Percentiles rank a stretch among this genome's conserved stretches.
Evolutionary conservation across 140 eudicot species (phyloP).

Genomic region (Oenanthe javanica): DNA sequence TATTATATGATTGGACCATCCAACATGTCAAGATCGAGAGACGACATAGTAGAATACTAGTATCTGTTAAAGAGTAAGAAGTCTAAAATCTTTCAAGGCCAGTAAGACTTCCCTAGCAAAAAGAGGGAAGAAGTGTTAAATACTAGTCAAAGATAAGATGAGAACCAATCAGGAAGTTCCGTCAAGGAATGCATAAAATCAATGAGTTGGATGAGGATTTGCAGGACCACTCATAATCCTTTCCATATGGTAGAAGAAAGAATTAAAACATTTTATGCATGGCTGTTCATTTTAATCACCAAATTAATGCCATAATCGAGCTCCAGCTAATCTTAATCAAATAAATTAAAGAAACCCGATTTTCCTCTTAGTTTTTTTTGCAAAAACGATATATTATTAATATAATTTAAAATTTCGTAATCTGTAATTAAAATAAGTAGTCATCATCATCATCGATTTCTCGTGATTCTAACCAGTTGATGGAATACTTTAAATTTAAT

Average conservation of each 20-base stretch:
- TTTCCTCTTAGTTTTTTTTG: too few relatives aligned
- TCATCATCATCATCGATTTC: too few relatives aligned
- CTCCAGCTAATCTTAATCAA: background rate
- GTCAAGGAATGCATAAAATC: background rate
- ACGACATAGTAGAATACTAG: background rate
- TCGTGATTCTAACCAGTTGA: background rate
- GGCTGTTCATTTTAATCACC: background rate
- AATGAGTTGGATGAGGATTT: background rate
- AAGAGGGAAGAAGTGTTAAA: slow-evolving; percentile 1
- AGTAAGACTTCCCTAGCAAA: background rate
- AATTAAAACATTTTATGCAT: too few relatives aligned
- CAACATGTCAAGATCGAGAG: background rate
- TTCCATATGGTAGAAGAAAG: background rate
- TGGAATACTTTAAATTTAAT: slow-evolving; percentile 21
- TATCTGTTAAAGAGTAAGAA: background rate
- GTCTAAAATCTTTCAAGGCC: background rate
- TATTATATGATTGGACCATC: background rate
- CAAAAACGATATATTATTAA: too few relatives aligned
- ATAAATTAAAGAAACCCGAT: too few relatives aligned
- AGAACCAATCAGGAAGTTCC: slow-evolving; percentile 7
- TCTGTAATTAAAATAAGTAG: too few relatives aligned
- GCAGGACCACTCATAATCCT: background rate
- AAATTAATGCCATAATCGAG: background rate
- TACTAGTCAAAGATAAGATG: background rate
- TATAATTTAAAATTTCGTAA: too few relatives aligned